Base-by-base conservation (phyloP, 2,329 filamentous ascomycete genomes). In the Cercospora sojina region DNA sequence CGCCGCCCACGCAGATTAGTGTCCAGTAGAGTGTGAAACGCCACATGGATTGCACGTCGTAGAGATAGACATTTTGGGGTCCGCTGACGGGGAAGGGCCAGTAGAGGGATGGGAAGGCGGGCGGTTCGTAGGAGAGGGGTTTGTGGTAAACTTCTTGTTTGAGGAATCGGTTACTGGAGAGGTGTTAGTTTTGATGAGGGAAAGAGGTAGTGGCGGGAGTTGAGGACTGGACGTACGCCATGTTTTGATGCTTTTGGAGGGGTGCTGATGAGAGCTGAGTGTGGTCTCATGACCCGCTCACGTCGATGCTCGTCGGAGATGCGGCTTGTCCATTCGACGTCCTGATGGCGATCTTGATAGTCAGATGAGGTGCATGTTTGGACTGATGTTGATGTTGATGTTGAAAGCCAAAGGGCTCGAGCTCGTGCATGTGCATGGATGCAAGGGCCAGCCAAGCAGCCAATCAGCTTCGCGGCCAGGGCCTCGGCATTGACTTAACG, bases 21-120 rank as follows among this genome's bases (percentile, higher is more conserved):
- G 92, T 96, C 93, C 93, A 97, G 76, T 89, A 86, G 16, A 95
- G 80, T 1, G 92, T 97, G 78, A 95, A 97, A 70, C 90, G 89
- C 89, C 92, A 94, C 64, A 96, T 91, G 75, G 96, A 92, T 67
- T 80, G 77, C 2, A 91, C 84, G 74, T 90, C 85, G 81, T 91
- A 94, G 72, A 97, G 88, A 73, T 89, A 89, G 69, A 81, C 80
- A 35, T 84, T 80, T 41, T 87, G 85, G 67, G 85, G 84, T 53
- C 85, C 80, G 66, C 78, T 77, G 12, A 88, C 82, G 25, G 85
- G 83, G 55, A 88, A 80, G 35, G 90, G 88, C 86, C 91, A 90
- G 81, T 92, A 92, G 67, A 97, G 88, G 41, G 91, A 91, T 1
- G 93, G 93, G 76, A 96, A 97, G 4, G 82, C 77, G 20, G 92